Percentiles rank a stretch among this genome's conserved stretches.
phyloP scores from a whole-genome alignment of 495 filamentous ascomycete genomes.

The Neurospora sp. region DNA sequence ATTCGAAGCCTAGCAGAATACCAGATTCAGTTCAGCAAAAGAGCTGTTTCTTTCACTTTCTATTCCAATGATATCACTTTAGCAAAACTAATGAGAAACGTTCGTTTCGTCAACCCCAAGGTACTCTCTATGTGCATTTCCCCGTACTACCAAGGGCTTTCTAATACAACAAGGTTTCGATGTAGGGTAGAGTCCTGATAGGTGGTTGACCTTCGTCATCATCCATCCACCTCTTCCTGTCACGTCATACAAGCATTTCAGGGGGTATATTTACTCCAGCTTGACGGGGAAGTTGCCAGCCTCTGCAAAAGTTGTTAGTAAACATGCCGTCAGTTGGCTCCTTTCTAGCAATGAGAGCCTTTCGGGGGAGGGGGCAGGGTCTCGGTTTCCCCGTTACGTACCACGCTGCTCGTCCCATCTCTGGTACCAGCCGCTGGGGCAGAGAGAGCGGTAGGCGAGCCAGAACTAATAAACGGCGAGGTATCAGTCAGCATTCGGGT shows the following conservation, averaged over 20 bases:
- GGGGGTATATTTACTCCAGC: constrained; percentile 37
- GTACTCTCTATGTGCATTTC: constrained; percentile 22
- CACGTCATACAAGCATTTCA: not conserved
- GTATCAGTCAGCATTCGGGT: not conserved
- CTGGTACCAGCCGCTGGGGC: constrained; percentile 88
- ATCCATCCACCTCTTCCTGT: not conserved
- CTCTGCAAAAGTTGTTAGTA: constrained; percentile 44
- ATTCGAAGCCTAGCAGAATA: not conserved
- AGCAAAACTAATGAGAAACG: not conserved
- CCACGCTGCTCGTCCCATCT: constrained; percentile 97
- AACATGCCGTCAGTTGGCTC: not conserved
- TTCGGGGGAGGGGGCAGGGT: no score
- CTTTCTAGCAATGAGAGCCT: not conserved
- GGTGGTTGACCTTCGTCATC: constrained; percentile 1
- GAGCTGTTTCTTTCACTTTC: not conserved
- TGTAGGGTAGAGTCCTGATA: not conserved
- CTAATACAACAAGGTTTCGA: constrained; percentile 15
- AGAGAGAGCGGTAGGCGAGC: constrained; percentile 91
- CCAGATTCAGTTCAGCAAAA: not conserved
- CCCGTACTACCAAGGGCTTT: constrained; percentile 8
- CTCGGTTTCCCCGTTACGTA: constrained; percentile 35
- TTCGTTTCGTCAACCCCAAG: constrained; percentile 1
- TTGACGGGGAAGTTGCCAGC: constrained; percentile 81
- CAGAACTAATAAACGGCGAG: constrained; percentile 55
- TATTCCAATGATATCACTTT: not conserved